These are phyloP conservation scores for Penicillium verrucosum DNA, from an alignment of 2,329 filamentous ascomycete species.

Conservation along the genomic window DNA sequence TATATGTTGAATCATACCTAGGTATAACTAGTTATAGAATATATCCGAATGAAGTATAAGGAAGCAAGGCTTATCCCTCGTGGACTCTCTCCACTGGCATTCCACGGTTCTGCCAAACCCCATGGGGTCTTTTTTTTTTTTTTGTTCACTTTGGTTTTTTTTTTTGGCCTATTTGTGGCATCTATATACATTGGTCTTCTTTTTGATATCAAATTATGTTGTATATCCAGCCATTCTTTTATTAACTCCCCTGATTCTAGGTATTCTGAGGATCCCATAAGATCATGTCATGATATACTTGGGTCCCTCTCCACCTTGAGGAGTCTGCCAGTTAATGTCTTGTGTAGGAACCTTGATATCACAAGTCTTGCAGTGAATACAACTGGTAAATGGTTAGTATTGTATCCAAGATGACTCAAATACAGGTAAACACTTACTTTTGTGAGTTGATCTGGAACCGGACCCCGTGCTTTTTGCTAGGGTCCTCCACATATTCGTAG, in stretches of 20 bases:
- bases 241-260: conserved; percentile 1
- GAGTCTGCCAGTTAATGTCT: conserved; percentile 96
- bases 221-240: background rate
- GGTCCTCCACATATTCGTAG: conserved; percentile 96
- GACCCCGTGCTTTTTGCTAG: conserved; percentile 79
- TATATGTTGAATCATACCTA: background rate
- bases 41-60: background rate
- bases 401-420: background rate
- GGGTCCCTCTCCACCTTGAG: conserved; percentile 79
- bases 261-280: background rate
- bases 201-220: background rate
- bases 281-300: conserved; percentile 60
- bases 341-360: conserved; percentile 97
- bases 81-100: conserved; percentile 24
- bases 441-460: conserved; percentile 97
- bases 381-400: conserved; percentile 54
- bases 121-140: conserved; percentile 11
- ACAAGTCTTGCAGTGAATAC: conserved; percentile 99
- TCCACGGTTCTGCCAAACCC: conserved; percentile 25
- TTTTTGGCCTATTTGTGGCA: conserved; percentile 4
- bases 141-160: background rate
- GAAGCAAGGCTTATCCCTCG: conserved; percentile 14
- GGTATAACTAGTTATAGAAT: too few relatives aligned
- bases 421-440: conserved; percentile 64
- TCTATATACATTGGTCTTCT: conserved; percentile 11